Base-by-base conservation (phyloP, 331 rosid species). In the Prunus yedoensis region DNA sequence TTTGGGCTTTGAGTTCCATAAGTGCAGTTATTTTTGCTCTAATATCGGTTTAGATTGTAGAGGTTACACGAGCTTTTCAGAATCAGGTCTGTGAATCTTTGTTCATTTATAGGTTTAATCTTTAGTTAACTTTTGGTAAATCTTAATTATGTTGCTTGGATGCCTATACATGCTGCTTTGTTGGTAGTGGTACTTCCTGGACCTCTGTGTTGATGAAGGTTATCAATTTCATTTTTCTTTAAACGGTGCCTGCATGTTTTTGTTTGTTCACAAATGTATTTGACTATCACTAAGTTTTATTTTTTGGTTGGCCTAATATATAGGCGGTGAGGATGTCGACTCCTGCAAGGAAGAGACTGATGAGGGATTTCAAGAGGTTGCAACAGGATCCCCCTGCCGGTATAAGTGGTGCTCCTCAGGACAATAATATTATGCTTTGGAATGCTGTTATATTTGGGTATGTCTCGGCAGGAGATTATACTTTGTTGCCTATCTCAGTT, bases 301-400 rank as follows among this genome's bases (percentile, higher is more conserved):
- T 73, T 46, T 66, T 70, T 77, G 59, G 49, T 21, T 79, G 79
- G 43, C 45, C 28, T 66, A n/a, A 56, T 70, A 35, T 80, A 57
- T 70, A 89, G 96, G 93, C 85, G 87, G 95, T 83, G 89, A 89
- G 87, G 88, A 92, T 95, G 99, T 89, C 96, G 50, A 95, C 97
- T 80, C 97, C 97, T 65, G 62, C 99, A 14, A 92, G 99, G 86
- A 95, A 92, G 86, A 89, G 99, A 78, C 77, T 95, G 82, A 95
- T 92, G 99, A 90, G 99, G 77, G 99, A 94, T 78, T 94, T 94
- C 85, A 94, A 88, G 87, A 88, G 99, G 85, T 84, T 94, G 87
- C 99, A 94, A 68, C 97, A 88, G 67, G 99, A 94, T 77, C 99
- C 99, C 76, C 99, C 99, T 61, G 99, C 97, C 4, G 99, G 99